A percentile compares a stretch with the other conserved stretches of the same genome.
These are phyloP conservation scores for Backusella westeae DNA, from an alignment of 192 early-diverging fungal species.

Conservation along the genomic window DNA sequence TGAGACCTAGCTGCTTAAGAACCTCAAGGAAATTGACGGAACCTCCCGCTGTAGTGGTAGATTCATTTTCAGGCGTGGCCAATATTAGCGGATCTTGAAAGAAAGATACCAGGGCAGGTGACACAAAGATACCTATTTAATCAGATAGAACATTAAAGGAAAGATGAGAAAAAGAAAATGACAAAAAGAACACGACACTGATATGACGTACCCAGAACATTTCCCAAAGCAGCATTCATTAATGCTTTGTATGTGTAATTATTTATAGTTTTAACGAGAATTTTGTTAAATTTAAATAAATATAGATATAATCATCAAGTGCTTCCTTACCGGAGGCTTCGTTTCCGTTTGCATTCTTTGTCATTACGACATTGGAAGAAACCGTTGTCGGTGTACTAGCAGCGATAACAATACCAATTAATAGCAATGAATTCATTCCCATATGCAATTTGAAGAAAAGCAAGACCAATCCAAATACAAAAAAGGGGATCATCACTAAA, in stretches of 20 bases:
- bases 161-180: not conserved
- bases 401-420: constrained; percentile 64
- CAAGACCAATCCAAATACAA: constrained; percentile 55
- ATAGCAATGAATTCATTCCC: constrained; percentile 49
- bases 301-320: not conserved
- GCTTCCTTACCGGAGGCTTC: constrained; percentile 46
- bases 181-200: not conserved
- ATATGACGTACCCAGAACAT: constrained; percentile 37
- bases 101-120: constrained; percentile 49
- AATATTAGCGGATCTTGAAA: constrained; percentile 37
- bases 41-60: not conserved
- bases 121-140: constrained; percentile 48
- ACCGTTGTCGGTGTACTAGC: constrained; percentile 69
- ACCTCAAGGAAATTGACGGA: constrained; percentile 48
- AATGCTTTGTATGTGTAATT: constrained; percentile 37
- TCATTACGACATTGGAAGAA: constrained; percentile 79
- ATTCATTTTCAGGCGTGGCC: constrained; percentile 24
- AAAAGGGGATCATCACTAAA: constrained; percentile 56
- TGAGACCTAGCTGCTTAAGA: constrained; percentile 54
- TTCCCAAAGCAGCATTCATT: constrained; percentile 68
- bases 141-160: not conserved
- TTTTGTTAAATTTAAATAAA: not conserved
- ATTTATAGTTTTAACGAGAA: not conserved
- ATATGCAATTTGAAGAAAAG: constrained; percentile 46
- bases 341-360: constrained; percentile 63